These are phyloP conservation scores for Candida tetrigidarum DNA, from an alignment of 1,139 yeast species.

Conservation along the genomic window DNA sequence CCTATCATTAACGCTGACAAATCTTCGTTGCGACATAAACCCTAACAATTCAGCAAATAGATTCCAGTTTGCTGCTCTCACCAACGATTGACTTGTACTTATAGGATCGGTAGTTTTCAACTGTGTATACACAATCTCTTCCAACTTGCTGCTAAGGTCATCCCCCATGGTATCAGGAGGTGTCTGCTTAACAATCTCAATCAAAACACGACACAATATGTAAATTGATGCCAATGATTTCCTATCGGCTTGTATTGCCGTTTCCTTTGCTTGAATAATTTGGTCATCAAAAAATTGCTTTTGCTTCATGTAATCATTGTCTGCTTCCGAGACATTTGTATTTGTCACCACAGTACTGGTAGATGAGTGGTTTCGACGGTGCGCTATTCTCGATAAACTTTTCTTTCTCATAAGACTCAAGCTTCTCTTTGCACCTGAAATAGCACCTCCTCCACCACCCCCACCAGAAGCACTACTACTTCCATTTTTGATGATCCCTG, in stretches of 20 bases:
- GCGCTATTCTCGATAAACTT: constrained; percentile 42
- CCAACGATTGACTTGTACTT: constrained; percentile 61
- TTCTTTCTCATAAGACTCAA: constrained; percentile 46
- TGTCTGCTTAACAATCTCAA: constrained; percentile 90
- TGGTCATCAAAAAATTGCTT: constrained; percentile 39
- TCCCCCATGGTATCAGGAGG: constrained; percentile 74
- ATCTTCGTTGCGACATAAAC: constrained; percentile 83
- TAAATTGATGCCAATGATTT: constrained; percentile 86
- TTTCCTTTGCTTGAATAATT: constrained; percentile 62
- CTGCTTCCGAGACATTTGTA: constrained; percentile 11
- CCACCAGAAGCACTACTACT: background rate
- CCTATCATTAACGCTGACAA: constrained; percentile 87
- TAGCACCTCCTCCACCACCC: too few species aligned
- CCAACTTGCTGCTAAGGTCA: constrained; percentile 81
- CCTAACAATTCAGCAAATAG: constrained; percentile 89
- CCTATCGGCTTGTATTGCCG: constrained; percentile 83
- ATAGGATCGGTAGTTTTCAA: constrained; percentile 86
- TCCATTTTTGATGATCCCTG: constrained; percentile 22
- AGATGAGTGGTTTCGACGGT: constrained; percentile 43
- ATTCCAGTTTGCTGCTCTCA: constrained; percentile 93
- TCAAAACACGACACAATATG: constrained; percentile 89
- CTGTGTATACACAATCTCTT: constrained; percentile 93
- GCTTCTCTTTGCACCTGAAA: constrained; percentile 38
- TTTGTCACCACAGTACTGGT: constrained; percentile 24
- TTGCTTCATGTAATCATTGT: constrained; percentile 26